A percentile compares a stretch with the other conserved stretches of the same genome.
Evolutionary conservation across 2,329 filamentous ascomycete genomes (phyloP).

Genomic region (Diaporthe capsici): DNA sequence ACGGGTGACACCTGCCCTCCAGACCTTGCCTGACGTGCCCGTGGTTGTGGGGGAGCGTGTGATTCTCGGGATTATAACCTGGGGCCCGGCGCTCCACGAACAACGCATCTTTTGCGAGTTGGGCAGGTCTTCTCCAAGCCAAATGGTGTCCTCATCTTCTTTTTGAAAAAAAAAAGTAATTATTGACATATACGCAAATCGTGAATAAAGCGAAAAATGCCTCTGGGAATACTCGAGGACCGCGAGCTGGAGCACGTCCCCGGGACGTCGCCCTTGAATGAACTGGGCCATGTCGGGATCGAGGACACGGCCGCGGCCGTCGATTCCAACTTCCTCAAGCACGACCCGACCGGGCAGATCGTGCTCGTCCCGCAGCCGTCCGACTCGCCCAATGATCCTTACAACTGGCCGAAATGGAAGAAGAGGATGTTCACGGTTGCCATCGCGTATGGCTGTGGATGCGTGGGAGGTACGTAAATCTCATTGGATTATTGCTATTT

Average conservation of each 20-base stretch:
- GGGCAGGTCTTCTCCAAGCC: background rate
- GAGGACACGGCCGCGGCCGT: constrained; percentile 41
- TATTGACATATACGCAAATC: background rate
- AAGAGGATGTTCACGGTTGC: constrained; percentile 54
- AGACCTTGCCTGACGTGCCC: background rate
- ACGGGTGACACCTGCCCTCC: constrained; percentile 12
- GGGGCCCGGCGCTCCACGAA: background rate
- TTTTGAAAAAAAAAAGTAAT: too few relatives aligned
- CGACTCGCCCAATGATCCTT: constrained; percentile 61
- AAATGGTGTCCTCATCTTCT: background rate
- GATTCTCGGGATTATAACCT: constrained; percentile 32
- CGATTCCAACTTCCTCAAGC: constrained; percentile 45
- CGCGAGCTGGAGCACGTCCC: constrained; percentile 48
- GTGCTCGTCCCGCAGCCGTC: constrained; percentile 66
- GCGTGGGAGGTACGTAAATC: constrained; percentile 54
- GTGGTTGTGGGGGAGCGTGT: constrained; percentile 5
- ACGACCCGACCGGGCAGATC: constrained; percentile 52
- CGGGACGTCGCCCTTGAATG: constrained; percentile 47
- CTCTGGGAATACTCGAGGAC: constrained; percentile 47
- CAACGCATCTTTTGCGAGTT: background rate
- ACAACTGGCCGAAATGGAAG: constrained; percentile 59
- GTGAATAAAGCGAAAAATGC: constrained; percentile 41
- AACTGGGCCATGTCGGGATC: constrained; percentile 43
- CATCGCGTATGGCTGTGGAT: constrained; percentile 55
- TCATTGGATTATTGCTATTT: background rate